These are phyloP conservation scores for Plasmodium falciparum DNA, from an alignment of 169 alveolate species.

Conservation along the genomic window DNA sequence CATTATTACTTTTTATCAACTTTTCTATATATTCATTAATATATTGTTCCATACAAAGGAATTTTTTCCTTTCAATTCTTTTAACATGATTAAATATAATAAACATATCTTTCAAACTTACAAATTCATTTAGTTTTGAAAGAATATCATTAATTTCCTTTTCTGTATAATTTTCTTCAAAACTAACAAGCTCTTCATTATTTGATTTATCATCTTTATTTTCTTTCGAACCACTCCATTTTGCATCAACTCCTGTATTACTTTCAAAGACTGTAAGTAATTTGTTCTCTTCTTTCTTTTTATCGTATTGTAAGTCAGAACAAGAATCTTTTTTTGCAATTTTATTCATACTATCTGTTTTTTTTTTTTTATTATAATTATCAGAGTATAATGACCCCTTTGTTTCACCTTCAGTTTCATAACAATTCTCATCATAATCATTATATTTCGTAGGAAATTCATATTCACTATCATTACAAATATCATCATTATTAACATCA, in stretches of 20 bases:
- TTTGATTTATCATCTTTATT: background rate
- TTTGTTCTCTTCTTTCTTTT: background rate
- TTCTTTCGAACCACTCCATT: background rate
- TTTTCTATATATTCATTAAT: conserved; percentile 22
- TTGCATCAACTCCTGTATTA: background rate
- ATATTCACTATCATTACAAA: too few species aligned
- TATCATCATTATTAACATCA: too few species aligned
- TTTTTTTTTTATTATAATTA: too few species aligned
- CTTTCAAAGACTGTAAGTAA: background rate
- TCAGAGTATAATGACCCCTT: too few species aligned
- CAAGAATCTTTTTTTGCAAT: background rate
- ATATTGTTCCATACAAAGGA: conserved; percentile 13
- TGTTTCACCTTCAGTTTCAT: too few species aligned
- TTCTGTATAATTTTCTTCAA: conserved; percentile 2
- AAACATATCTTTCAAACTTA: conserved; percentile 42
- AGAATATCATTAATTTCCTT: conserved; percentile 5
- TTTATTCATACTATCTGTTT: background rate
- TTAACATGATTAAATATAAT: conserved; percentile 22
- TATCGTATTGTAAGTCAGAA: background rate
- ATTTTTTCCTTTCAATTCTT: conserved; percentile 27
- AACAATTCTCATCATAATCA: too few species aligned
- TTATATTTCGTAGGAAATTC: too few species aligned
- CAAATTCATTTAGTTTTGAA: background rate
- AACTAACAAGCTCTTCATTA: background rate
- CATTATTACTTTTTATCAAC: background rate